Base-by-base conservation (phyloP, 495 filamentous ascomycete species). In the Tetracladium setigerum region DNA sequence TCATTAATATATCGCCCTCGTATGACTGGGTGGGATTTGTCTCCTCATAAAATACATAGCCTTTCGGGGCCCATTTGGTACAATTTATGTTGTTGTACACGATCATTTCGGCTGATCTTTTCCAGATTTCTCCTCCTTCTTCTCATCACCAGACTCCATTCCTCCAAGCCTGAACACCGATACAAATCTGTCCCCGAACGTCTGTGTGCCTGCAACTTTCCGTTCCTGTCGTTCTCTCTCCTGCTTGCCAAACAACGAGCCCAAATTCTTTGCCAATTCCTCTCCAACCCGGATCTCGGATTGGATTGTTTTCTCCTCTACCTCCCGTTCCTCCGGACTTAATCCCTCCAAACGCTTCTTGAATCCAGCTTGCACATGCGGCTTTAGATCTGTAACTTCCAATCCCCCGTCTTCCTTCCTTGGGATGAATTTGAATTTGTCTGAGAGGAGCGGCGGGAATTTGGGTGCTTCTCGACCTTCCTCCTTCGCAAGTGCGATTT, bases 261-360 rank as follows among this genome's bases (percentile, higher is more conserved):
- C 63, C 19, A 85, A 66, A 51, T 70, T 64, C 30, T 70, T 54
- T 18, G 69, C 72, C 51, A 82, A 71, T 35, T 78, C 58, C 15
- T 71, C 68, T 44, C 71, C 78, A 34, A 78, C 77, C 47, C 72
- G 69, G 38, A 77, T 58, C 46, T 87, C 79, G 16, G 76, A 77
- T 50, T 74, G 66, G 44, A 84, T 67, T 9, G 82, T 74, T 55
- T 73, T 66, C 47, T 84, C 80, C 55, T 88, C 83, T 22, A 87
- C 60, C 43, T 78, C 76, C 16, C 82, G 67, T 51, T 87, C 81
- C 41, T 74, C 69, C 3, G 78, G 78, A 0, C 70, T 70, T 16
- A 88, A 66, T 38, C 77, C 70, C 33, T 81, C 71, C 46, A 86
- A 59, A 16, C 68, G 64, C 54, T 76, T 69, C 43, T 70, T 72